phyloP scores from a whole-genome alignment of 345 rosid genomes.

The Populus davidiana region DNA sequence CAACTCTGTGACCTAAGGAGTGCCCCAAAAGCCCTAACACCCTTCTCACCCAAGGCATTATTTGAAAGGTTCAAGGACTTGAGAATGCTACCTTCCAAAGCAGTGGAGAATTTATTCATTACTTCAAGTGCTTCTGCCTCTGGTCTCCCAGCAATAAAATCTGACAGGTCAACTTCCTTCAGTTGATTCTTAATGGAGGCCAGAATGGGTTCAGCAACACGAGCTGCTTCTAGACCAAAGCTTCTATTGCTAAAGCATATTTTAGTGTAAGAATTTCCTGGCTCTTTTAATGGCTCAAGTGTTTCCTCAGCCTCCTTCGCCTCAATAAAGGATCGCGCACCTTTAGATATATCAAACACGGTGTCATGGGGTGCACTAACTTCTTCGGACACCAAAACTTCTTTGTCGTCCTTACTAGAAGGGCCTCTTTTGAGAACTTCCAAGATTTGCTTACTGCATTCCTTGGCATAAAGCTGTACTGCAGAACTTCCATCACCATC shows the following conservation, averaged over 20 bases:
- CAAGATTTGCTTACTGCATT: slow-evolving; percentile 81
- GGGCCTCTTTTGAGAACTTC: slow-evolving; percentile 78
- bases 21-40: slow-evolving; percentile 74
- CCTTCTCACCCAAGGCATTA: slow-evolving; percentile 93
- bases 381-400: slow-evolving; percentile 29
- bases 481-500: slow-evolving; percentile 96
- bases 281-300: slow-evolving; percentile 65
- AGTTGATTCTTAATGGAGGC: slow-evolving; percentile 64
- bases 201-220: slow-evolving; percentile 72
- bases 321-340: slow-evolving; percentile 63
- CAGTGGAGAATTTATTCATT: slow-evolving; percentile 70
- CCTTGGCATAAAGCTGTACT: slow-evolving; percentile 91
- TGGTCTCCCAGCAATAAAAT: slow-evolving; percentile 84
- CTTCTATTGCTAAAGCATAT: slow-evolving; percentile 92
- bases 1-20: slow-evolving; percentile 67
- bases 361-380: slow-evolving; percentile 34
- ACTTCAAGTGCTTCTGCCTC: slow-evolving; percentile 87
- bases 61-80: slow-evolving; percentile 71
- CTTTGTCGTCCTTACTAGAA: slow-evolving; percentile 23
- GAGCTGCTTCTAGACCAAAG: slow-evolving; percentile 79
- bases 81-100: slow-evolving; percentile 67
- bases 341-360: slow-evolving; percentile 74
- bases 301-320: slow-evolving; percentile 77
- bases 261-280: slow-evolving; percentile 66
- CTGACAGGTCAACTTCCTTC: slow-evolving; percentile 84